Evolutionary conservation across 768 basidiomycete genomes (phyloP), one percentile per base, ranked within the genome.

Genomic region (Hypholoma fasciculare): DNA sequence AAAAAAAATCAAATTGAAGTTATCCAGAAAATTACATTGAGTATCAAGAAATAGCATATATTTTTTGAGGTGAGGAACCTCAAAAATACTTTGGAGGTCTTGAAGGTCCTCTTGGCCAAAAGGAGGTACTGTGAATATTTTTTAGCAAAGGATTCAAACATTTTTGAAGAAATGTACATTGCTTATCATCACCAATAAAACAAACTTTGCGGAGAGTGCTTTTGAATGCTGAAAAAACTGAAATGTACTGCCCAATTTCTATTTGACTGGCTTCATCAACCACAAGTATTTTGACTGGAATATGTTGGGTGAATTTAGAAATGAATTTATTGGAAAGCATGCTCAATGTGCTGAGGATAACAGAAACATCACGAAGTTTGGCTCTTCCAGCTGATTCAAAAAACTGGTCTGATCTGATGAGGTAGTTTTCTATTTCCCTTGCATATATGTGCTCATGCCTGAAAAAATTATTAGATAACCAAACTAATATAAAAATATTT

Each of bases 381-480:
- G 51, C 17, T 27, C 57, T 54, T 6, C 54, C 14, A 9, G 65
- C 51, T 14, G 72, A 49, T 6, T 12, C 49, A 2, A 12, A 42
- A 58, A 83, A 81, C 2, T 67, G 57, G 55, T 74, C 69, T 42
- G 86, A 84, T 2, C 75, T 68, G 38, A 94, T 86, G 4, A 86
- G 71, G 53, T 89, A 78, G 6, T 64, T 56, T 17, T 67, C 38
- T 37, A 90, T 72, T 11, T 76, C 65, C 2, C 63, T 49, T 40
- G 46, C 56, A 68, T 94, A 94, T 0, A 92, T 72, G 67, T 93
- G 88, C 57, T 91, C 90, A 79, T 94, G 90, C 92, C 92, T 93
- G 52, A 40, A 38, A 17, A 26, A 38, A 26, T 9, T 12, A 39
- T 62, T 27, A 58, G 20, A 44, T 57, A 6, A 34, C 30, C 30